Evolutionary conservation across 73 alveolate species (phyloP).

Genomic region (Effrenium voratum): DNA sequence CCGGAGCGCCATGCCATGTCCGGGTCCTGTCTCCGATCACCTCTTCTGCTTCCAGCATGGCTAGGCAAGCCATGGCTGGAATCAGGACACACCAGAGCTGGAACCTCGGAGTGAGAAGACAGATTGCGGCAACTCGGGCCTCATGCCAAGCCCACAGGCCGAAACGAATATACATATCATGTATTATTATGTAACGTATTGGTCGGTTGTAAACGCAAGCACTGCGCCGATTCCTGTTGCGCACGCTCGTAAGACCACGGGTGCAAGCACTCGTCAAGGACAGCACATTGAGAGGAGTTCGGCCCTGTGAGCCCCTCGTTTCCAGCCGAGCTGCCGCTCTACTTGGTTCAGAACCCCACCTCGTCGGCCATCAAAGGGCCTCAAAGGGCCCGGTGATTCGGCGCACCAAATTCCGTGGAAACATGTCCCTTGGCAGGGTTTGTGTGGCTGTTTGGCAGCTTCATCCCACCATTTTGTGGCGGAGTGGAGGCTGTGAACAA

Average conservation of each 20-base stretch:
- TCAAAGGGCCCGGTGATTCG: too few species aligned
- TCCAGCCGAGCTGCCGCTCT: background rate
- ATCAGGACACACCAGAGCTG: constrained; percentile 52
- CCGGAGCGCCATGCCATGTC: too few species aligned
- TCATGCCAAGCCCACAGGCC: background rate
- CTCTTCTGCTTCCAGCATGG: background rate
- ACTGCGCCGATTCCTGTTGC: too few species aligned
- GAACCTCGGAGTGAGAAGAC: background rate
- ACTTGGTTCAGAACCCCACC: constrained; percentile 13
- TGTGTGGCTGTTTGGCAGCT: background rate
- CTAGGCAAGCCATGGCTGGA: constrained; percentile 8
- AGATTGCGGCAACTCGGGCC: background rate
- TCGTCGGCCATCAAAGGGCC: constrained; percentile 59
- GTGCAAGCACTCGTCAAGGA: background rate
- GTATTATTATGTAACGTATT: background rate
- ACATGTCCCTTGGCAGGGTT: background rate
- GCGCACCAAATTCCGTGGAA: background rate
- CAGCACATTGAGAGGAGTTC: background rate
- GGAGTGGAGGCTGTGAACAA: background rate
- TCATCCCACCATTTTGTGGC: background rate
- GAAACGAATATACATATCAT: too few species aligned
- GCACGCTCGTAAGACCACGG: background rate
- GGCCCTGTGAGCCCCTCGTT: background rate
- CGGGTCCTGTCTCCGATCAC: too few species aligned
- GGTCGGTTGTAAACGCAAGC: too few species aligned